These are phyloP conservation scores for Canavalia gladiata DNA, from an alignment of 306 rosid genomes.

Conservation along the genomic window DNA sequence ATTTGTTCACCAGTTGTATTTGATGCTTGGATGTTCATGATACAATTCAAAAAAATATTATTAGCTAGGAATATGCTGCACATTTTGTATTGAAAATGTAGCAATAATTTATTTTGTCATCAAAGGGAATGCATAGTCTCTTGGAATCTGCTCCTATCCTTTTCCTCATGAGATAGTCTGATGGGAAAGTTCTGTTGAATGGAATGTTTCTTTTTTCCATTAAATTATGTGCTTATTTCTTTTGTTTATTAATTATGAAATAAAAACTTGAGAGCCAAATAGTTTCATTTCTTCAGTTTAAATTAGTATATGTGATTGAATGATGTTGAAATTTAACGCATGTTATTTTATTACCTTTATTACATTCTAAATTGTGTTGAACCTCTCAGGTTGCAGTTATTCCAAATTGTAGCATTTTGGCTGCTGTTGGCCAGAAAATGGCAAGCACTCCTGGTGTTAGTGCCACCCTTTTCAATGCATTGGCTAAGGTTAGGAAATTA, in stretches of 20 bases:
- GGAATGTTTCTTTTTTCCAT: neutral
- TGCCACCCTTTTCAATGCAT: conserved; percentile 94
- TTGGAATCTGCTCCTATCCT: conserved; percentile 7
- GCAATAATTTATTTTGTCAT: conserved; percentile 10
- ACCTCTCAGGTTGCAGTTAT: conserved; percentile 83
- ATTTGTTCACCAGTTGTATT: neutral
- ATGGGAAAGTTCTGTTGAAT: conserved; percentile 2
- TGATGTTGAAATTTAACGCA: conserved; percentile 33
- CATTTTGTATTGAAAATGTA: neutral
- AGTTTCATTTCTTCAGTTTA: conserved; percentile 21
- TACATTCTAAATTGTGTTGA: conserved; percentile 39
- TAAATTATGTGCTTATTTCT: conserved; percentile 7
- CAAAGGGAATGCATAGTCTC: neutral
- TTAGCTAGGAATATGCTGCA: neutral
- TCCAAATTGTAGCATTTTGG: conserved; percentile 96
- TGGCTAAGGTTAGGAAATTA: conserved; percentile 83
- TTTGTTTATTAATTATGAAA: conserved; percentile 15
- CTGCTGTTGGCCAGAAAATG: conserved; percentile 98
- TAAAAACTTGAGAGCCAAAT: conserved; percentile 4
- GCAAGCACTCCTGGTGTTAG: conserved; percentile 99
- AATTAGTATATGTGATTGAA: conserved; percentile 24
- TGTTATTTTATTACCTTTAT: conserved; percentile 33
- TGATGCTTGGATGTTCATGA: conserved; percentile 4
- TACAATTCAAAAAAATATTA: neutral
- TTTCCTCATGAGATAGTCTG: neutral